These are phyloP conservation scores for Cytospora mali DNA, from an alignment of 2,329 filamentous ascomycete genomes.

Conservation along the genomic window DNA sequence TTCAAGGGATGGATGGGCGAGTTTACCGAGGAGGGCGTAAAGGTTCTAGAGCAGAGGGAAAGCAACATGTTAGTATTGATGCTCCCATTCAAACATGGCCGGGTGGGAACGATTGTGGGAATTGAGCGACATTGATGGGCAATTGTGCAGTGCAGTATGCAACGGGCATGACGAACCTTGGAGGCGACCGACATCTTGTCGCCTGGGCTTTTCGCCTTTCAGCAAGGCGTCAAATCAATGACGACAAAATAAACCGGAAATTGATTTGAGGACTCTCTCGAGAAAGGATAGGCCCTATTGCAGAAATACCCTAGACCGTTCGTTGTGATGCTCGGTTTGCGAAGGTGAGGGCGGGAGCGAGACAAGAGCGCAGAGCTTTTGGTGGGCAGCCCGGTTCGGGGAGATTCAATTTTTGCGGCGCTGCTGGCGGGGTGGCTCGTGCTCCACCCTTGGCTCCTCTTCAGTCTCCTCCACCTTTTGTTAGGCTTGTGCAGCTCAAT, in stretches of 20 bases:
- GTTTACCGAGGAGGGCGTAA: conserved; percentile 95
- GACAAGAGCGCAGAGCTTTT: conserved; percentile 21
- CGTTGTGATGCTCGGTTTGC: conserved; percentile 25
- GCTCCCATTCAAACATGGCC: background rate
- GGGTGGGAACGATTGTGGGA: background rate
- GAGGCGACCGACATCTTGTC: conserved; percentile 66
- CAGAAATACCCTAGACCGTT: conserved; percentile 25
- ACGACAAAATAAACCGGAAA: conserved; percentile 29
- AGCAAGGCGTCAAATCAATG: conserved; percentile 45
- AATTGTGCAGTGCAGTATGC: background rate
- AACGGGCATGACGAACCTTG: conserved; percentile 46
- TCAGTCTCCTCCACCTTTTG: conserved; percentile 1
- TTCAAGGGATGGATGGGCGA: conserved; percentile 27
- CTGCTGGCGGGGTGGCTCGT: conserved; percentile 16
- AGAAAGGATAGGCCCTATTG: conserved; percentile 24
- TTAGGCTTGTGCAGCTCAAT: background rate
- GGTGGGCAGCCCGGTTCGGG: conserved; percentile 23
- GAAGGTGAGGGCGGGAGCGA: conserved; percentile 23
- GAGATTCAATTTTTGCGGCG: conserved; percentile 29
- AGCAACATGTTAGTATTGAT: conserved; percentile 17
- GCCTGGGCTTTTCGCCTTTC: conserved; percentile 55
- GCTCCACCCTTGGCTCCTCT: conserved; percentile 13
- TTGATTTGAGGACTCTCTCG: conserved; percentile 12
- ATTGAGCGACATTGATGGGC: background rate
- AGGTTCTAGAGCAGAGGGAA: conserved; percentile 69